phyloP scores from a whole-genome alignment of 495 filamentous ascomycete genomes.

The Penicillium pulvis region DNA sequence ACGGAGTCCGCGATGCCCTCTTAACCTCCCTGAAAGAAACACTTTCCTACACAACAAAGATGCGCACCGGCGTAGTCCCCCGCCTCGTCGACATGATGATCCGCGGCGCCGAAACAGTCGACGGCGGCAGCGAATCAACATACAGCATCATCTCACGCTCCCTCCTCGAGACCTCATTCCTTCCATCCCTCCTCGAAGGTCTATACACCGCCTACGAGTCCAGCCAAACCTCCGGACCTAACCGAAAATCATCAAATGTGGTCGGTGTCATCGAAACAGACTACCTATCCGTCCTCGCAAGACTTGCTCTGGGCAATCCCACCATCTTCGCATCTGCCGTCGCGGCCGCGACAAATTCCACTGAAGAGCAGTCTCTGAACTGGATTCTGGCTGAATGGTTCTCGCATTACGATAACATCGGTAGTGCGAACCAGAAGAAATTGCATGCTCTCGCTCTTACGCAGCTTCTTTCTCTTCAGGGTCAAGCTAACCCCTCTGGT shows the following conservation, averaged over 20 bases:
- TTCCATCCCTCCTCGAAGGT: conserved; percentile 66
- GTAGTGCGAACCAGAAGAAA: conserved; percentile 73
- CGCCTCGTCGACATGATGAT: conserved; percentile 72
- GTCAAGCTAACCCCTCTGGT: conserved; percentile 39
- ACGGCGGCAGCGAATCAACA: conserved; percentile 68
- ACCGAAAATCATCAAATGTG: conserved; percentile 60
- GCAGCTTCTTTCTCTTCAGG: conserved; percentile 67
- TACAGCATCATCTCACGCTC: conserved; percentile 63
- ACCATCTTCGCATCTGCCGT: conserved; percentile 61
- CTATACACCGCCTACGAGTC: conserved; percentile 71
- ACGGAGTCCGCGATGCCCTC: conserved; percentile 58
- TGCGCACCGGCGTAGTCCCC: conserved; percentile 66
- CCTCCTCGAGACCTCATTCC: conserved; percentile 67
- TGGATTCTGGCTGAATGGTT: conserved; percentile 93
- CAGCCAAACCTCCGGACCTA: conserved; percentile 76
- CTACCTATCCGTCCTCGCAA: conserved; percentile 81
- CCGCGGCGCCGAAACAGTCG: conserved; percentile 66
- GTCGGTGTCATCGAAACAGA: conserved; percentile 74
- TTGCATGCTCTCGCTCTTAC: conserved; percentile 81
- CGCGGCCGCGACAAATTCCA: conserved; percentile 38
- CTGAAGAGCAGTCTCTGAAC: conserved; percentile 53
- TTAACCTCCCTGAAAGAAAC: conserved; percentile 61
- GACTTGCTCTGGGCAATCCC: conserved; percentile 72
- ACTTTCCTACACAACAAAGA: conserved; percentile 54
- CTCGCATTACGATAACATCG: conserved; percentile 78